Percentiles rank a stretch among this genome's conserved stretches.
phyloP scores from a whole-genome alignment of 371 early-diverging fungal genomes.

The Lichtheimia corymbifera region DNA sequence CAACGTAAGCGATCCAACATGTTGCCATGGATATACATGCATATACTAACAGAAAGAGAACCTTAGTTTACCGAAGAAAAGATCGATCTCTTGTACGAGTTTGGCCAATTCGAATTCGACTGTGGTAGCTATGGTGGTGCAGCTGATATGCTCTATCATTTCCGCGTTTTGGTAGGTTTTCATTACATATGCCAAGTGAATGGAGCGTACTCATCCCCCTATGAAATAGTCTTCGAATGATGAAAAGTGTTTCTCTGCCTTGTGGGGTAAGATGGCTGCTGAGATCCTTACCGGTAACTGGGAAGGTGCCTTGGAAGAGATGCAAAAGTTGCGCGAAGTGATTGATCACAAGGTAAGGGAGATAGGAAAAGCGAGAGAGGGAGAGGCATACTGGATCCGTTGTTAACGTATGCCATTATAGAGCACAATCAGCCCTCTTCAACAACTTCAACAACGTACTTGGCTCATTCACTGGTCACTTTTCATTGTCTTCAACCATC shows the following conservation, averaged over 20 bases:
- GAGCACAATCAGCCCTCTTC: constrained; percentile 61
- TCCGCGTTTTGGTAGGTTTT: constrained; percentile 77
- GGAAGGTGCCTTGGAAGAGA: constrained; percentile 88
- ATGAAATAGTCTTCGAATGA: constrained; percentile 74
- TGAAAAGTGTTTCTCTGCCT: constrained; percentile 77
- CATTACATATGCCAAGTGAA: not conserved
- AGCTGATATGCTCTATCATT: constrained; percentile 92
- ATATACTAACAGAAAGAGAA: not conserved
- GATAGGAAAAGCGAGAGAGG: too few relatives aligned
- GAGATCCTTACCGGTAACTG: constrained; percentile 93
- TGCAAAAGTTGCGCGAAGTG: constrained; percentile 81
- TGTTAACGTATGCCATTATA: not conserved
- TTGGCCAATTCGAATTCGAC: constrained; percentile 88
- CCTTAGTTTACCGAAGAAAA: constrained; percentile 81
- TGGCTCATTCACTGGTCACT: constrained; percentile 96
- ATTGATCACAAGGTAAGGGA: constrained; percentile 64
- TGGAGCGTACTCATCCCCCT: not conserved
- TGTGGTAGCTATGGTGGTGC: constrained; percentile 91
- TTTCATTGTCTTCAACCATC: constrained; percentile 96
- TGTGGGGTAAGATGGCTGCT: constrained; percentile 96
- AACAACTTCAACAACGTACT: constrained; percentile 89
- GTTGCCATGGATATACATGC: not conserved
- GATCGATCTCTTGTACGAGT: constrained; percentile 81
- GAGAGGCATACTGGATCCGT: too few relatives aligned
- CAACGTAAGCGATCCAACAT: constrained; percentile 48